Percentiles rank a stretch among this genome's conserved stretches.
These are phyloP conservation scores for Fusarium dlaminii DNA, from an alignment of 2,329 filamentous ascomycete genomes.

Conservation along the genomic window DNA sequence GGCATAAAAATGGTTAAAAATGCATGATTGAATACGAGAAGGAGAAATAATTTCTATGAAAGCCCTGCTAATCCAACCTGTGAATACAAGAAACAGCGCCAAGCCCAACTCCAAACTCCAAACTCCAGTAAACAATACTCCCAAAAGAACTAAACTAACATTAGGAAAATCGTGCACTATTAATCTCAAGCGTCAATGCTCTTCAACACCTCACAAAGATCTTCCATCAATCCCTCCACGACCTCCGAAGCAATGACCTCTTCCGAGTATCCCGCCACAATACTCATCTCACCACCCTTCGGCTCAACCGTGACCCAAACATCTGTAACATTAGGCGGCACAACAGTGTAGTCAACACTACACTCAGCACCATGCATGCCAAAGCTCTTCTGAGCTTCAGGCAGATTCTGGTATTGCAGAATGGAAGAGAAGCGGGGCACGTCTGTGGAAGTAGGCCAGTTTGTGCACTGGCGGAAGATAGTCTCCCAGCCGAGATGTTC, in stretches of 20 bases:
- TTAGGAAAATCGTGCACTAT: accelerated
- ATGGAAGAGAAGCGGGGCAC: not conserved
- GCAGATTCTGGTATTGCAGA: not conserved
- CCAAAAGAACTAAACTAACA: not conserved
- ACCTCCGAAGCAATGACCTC: not conserved
- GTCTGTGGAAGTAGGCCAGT: not conserved
- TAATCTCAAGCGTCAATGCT: not conserved
- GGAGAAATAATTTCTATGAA: not conserved
- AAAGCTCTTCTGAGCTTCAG: not conserved
- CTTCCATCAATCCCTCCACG: not conserved
- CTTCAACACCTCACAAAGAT: not conserved
- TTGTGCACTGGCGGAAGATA: not conserved
- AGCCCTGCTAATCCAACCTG: accelerated
- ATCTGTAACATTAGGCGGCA: not conserved
- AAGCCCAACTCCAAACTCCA: not conserved
- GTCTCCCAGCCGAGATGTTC: not conserved
- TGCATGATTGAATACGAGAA: accelerated
- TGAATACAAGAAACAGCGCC: not conserved
- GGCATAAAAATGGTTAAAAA: accelerated
- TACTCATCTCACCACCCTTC: not conserved
- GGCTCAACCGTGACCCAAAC: not conserved
- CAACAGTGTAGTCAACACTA: not conserved
- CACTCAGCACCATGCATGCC: not conserved
- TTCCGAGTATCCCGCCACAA: not conserved
- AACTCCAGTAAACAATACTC: not conserved